Evolutionary conservation across 2,329 filamentous ascomycete genomes (phyloP).

Genomic region (Fusarium globosum): DNA sequence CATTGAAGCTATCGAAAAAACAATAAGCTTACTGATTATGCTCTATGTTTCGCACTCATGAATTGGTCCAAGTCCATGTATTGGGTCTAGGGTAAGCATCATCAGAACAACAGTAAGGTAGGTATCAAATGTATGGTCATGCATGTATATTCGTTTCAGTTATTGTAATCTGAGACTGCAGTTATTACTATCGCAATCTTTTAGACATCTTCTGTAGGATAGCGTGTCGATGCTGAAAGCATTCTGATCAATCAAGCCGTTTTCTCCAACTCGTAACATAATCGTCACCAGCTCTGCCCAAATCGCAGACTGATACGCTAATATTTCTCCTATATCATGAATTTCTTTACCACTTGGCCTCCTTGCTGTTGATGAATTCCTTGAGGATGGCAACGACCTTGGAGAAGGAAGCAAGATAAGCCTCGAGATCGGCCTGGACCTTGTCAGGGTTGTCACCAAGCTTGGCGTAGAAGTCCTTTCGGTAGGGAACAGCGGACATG

Average conservation of each 20-base stretch:
- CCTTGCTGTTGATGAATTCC: conserved; percentile 65
- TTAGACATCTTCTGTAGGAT: conserved; percentile 12
- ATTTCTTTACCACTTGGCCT: conserved; percentile 65
- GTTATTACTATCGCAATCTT: conserved; percentile 3
- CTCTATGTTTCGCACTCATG: background rate
- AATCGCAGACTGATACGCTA: background rate
- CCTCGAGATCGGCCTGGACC: conserved; percentile 71
- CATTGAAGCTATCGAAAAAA: background rate
- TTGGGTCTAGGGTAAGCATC: background rate
- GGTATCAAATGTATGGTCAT: background rate
- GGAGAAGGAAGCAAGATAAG: conserved; percentile 82
- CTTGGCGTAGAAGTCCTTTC: conserved; percentile 92
- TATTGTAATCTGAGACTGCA: conserved; percentile 21
- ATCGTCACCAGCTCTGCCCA: conserved; percentile 13
- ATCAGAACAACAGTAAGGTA: background rate
- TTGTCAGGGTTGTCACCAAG: conserved; percentile 74
- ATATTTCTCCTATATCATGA: conserved; percentile 5
- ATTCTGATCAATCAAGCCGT: conserved; percentile 21
- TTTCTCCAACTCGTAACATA: conserved; percentile 12
- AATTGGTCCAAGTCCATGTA: too few relatives aligned
- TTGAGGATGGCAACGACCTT: conserved; percentile 81
- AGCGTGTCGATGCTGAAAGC: conserved; percentile 8
- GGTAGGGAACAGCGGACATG: conserved; percentile 93
- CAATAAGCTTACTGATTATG: too few relatives aligned
- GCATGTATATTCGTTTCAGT: conserved; percentile 31